Percentiles rank a stretch among this genome's conserved stretches.
These are phyloP conservation scores for Ustilago vetiveriae DNA, from an alignment of 1,284 basidiomycete species.

Conservation along the genomic window DNA sequence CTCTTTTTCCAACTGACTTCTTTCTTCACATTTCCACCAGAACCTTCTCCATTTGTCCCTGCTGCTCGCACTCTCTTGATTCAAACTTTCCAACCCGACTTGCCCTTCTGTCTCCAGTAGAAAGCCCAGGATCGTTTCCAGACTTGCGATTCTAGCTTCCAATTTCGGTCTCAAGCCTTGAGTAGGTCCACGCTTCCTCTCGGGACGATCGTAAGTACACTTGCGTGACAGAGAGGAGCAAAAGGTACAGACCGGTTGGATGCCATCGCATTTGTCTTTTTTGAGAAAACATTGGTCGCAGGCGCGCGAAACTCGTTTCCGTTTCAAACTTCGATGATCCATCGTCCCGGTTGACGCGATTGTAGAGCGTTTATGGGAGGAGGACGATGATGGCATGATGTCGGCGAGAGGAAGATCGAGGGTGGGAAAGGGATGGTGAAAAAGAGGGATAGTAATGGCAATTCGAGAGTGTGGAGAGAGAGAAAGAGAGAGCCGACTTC, in stretches of 20 bases:
- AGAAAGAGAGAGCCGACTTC: not conserved
- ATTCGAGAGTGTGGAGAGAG: not conserved
- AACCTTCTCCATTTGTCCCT: constrained; percentile 4
- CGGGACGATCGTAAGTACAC: constrained; percentile 43
- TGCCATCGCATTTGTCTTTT: constrained; percentile 46
- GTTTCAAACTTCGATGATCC: constrained; percentile 12
- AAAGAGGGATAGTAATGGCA: not conserved
- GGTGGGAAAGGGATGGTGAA: not conserved
- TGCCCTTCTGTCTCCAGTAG: not conserved
- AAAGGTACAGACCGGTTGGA: constrained; percentile 25
- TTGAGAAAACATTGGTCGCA: constrained; percentile 50
- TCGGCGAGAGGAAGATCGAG: too few relatives aligned
- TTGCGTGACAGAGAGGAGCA: constrained; percentile 13
- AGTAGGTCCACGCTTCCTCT: constrained; percentile 38
- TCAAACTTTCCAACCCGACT: not conserved
- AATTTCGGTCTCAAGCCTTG: constrained; percentile 34
- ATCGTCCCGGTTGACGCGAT: too few relatives aligned
- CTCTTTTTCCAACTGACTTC: not conserved
- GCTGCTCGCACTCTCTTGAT: not conserved
- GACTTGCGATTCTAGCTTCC: constrained; percentile 19
- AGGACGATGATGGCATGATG: too few relatives aligned
- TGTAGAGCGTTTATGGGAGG: too few relatives aligned
- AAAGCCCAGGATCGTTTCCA: constrained; percentile 35
- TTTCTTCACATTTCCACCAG: constrained; percentile 7
- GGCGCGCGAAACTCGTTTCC: constrained; percentile 46